A percentile compares a stretch with the other conserved stretches of the same genome.
phyloP scores from a whole-genome alignment of 202 grass and related monocot species.

The Tripidium arundinaceum region DNA sequence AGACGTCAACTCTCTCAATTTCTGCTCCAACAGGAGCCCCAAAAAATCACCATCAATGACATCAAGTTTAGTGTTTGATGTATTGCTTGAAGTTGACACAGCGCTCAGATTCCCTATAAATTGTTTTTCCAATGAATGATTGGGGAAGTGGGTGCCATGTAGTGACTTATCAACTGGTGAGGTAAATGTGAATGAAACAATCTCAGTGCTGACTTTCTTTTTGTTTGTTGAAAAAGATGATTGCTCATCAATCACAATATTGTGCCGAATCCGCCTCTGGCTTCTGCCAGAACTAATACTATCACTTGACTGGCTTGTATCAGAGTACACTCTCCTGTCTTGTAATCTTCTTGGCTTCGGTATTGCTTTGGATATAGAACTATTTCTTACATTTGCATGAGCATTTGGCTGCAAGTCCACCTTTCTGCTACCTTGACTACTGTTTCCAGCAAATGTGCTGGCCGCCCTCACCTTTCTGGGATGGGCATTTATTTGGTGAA shows the following conservation, averaged over 20 bases:
- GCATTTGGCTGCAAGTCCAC: slow-evolving; percentile 25
- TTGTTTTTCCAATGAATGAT: slow-evolving; percentile 30
- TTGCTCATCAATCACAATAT: slow-evolving; percentile 69
- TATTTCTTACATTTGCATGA: slow-evolving; percentile 32
- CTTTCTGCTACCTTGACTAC: slow-evolving; percentile 26
- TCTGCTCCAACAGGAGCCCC: slow-evolving; percentile 76
- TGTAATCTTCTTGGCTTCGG: slow-evolving; percentile 43
- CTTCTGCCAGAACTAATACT: slow-evolving; percentile 36
- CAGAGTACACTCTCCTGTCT: slow-evolving; percentile 22
- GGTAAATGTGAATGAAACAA: slow-evolving; percentile 94
- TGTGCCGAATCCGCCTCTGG: slow-evolving; percentile 66
- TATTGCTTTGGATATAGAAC: slow-evolving; percentile 32
- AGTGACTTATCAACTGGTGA: slow-evolving; percentile 72
- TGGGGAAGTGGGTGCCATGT: slow-evolving; percentile 10
- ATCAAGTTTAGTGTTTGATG: slow-evolving; percentile 37
- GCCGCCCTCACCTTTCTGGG: slow-evolving; percentile 41
- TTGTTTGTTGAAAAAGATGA: slow-evolving; percentile 44
- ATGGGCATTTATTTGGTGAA: slow-evolving; percentile 30
- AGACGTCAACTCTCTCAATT: slow-evolving; percentile 73
- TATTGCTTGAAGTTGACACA: slow-evolving; percentile 34
- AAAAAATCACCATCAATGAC: slow-evolving; percentile 83
- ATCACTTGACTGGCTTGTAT: slow-evolving; percentile 36
- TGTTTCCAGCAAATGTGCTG: slow-evolving; percentile 38
- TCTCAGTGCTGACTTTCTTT: slow-evolving; percentile 60
- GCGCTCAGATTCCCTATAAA: slow-evolving; percentile 21